Conservation (phyloP, 106 monocot genomes). For the Ottelia alismoides region DNA sequence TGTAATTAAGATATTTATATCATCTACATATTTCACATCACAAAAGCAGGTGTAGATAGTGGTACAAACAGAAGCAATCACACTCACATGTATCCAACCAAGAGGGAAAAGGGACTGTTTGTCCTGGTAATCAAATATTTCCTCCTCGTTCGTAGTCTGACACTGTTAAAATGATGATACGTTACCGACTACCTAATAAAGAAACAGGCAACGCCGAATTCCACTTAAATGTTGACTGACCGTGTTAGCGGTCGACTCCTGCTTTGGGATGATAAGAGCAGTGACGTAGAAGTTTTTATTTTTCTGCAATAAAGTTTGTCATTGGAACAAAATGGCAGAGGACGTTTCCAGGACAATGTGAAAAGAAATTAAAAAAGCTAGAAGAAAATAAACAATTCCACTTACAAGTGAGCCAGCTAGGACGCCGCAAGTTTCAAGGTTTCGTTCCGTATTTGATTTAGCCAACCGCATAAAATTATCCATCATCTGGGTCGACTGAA, state of each 20-base stretch:
- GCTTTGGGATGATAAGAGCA: constrained; percentile 85
- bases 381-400: too few relatives aligned
- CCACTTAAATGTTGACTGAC: constrained; percentile 29
- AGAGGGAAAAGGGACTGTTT: constrained; percentile 89
- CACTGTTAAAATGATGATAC: constrained; percentile 54
- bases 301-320: constrained; percentile 83
- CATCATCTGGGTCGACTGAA: constrained; percentile 79
- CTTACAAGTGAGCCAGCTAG: constrained; percentile 99
- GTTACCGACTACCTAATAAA: too few relatives aligned
- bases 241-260: constrained; percentile 81
- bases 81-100: constrained; percentile 98
- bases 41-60: not conserved
- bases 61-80: not conserved
- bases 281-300: constrained; percentile 80
- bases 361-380: too few relatives aligned
- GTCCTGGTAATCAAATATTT: constrained; percentile 96
- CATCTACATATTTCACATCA: too few relatives aligned
- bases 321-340: too few relatives aligned
- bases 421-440: constrained; percentile 92
- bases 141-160: constrained; percentile 94
- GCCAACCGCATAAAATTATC: constrained; percentile 83
- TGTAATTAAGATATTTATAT: too few relatives aligned
- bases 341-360: too few relatives aligned
- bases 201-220: too few relatives aligned
- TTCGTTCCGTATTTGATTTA: constrained; percentile 75